Base-by-base conservation (phyloP, 139 green algal species). In the Chlorella ohadii region DNA sequence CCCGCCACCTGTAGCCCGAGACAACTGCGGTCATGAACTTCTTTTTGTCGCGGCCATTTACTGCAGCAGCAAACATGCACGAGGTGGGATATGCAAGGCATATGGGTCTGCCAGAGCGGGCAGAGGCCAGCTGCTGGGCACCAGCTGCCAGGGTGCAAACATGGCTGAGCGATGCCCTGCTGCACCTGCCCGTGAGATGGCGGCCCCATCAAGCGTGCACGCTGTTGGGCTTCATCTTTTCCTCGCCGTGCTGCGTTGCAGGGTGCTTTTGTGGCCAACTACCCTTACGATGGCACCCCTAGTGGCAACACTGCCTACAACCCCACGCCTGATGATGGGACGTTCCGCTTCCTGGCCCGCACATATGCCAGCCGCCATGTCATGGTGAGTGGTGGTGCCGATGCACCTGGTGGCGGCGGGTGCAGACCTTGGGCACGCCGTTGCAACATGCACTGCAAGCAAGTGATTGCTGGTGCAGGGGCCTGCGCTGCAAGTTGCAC, bases 11-110 rank as follows among this genome's bases (percentile, higher is more conserved):
- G 84, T 80, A 94, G 74, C 87, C 92, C 12, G 95, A 98, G 79
- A 95, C 92, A 28, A 65, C 83, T 38, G 92, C 91, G 0, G 76
- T 98, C 27, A 97, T 97, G 91, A 70, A 92, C 2, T 95, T 92
- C 89, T 91, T 82, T 11, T 73, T 83, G 1, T 27, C 47, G 27
- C 63, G 65, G 28, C 89, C 81, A 28, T 96, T 94, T 81, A 68
- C 88, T 15, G 93, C 85, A 0, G 90, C 89, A 6, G 91, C 89
- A 13, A 91, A 79, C 64, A 59, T 96, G 44, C 94, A 97, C 34
- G 94, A 96, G 88, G 88, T 90, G 74, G 36, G 36, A 28, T 12
- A 12, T 19, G 63, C 22, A 20, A 36, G 11, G 27, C 25, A 68
- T n/a, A n/a, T n/a, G n/a, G n/a, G n/a, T n/a, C n/a, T n/a, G n/a